Evolutionary conservation across 139 green algal species (phyloP).

Genomic region (Chlorella vulgaris): DNA sequence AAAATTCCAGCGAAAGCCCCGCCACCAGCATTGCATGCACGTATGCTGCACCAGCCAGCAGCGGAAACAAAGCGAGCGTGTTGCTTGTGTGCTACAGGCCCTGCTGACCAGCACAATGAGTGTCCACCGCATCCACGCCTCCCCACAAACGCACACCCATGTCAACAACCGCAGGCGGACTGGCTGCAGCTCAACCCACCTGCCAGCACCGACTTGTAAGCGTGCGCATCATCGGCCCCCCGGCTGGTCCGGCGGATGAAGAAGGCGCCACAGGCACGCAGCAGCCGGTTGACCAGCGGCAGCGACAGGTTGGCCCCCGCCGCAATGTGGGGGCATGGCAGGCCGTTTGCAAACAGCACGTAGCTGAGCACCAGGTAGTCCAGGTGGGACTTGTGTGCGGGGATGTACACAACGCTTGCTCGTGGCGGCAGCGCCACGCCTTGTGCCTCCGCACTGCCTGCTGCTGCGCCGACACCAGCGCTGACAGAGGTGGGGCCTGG

Average conservation of each 20-base stretch:
- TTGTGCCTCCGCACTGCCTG: neutral
- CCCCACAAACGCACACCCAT: no score
- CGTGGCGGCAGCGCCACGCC: neutral
- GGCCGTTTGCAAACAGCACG: slow-evolving; percentile 38
- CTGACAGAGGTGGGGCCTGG: no score
- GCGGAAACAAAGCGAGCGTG: neutral
- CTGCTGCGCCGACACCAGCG: neutral
- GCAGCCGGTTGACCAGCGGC: slow-evolving; percentile 42
- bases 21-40: slow-evolving; percentile 47
- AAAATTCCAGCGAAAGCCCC: slow-evolving; percentile 51
- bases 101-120: no score
- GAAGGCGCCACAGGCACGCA: slow-evolving; percentile 53
- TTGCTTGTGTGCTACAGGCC: neutral
- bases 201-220: slow-evolving; percentile 50
- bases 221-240: slow-evolving; percentile 24
- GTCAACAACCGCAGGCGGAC: no score
- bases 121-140: no score
- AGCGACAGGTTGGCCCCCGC: slow-evolving; percentile 58
- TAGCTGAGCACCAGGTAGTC: slow-evolving; percentile 58
- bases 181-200: neutral
- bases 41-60: slow-evolving; percentile 24
- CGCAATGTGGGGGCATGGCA: slow-evolving; percentile 53
- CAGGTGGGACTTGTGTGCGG: slow-evolving; percentile 56
- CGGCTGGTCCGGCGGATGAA: slow-evolving; percentile 51
- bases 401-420: slow-evolving; percentile 31